Conservation (phyloP, 495 filamentous ascomycete species). For the Collariella sp. region DNA sequence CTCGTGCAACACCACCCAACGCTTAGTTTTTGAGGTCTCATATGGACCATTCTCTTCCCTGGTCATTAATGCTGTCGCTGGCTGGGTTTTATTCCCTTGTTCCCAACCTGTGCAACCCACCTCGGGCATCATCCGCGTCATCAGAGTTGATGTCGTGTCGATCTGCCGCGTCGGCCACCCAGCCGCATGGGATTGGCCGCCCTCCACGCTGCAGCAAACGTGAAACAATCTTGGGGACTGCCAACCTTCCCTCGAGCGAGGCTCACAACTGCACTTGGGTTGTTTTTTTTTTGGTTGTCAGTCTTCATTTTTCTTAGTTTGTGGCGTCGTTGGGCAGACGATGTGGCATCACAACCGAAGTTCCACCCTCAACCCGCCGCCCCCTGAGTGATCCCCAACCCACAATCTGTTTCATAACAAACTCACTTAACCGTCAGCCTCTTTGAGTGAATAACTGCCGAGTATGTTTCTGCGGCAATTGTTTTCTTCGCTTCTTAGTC, state of each 20-base stretch:
- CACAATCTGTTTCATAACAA: no score
- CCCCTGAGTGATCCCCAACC: no score
- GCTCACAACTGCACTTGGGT: no score
- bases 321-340: no score
- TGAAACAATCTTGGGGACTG: not conserved
- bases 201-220: not conserved
- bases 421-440: no score
- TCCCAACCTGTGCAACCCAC: not conserved
- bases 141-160: slow-evolving; percentile 16
- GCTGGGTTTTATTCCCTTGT: not conserved
- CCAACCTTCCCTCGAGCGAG: not conserved
- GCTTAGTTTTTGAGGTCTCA: not conserved
- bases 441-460: no score
- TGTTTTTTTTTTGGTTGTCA: no score
- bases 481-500: no score
- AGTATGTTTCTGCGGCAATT: no score
- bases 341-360: no score
- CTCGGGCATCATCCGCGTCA: slow-evolving; percentile 8
- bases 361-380: no score
- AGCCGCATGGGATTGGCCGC: not conserved
- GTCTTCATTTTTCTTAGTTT: no score
- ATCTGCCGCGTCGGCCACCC: slow-evolving; percentile 9
- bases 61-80: not conserved
- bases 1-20: slow-evolving; percentile 5
- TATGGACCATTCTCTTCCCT: slow-evolving; percentile 1